Evolutionary conservation across 768 basidiomycete species (phyloP).

Genomic region (Suillus plorans): DNA sequence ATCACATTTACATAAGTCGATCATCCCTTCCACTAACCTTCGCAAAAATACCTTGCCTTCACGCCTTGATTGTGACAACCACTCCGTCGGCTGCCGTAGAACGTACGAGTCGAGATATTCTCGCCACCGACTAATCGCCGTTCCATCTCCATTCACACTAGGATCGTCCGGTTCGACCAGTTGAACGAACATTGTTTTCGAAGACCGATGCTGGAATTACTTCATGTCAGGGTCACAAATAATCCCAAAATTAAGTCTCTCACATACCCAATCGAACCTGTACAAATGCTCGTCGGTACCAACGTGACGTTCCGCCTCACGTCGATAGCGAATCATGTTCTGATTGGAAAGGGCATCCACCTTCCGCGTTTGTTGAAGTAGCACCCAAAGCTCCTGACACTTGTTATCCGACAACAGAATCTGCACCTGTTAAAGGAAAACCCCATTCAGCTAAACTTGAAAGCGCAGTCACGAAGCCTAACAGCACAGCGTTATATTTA

Average conservation of each 20-base stretch:
- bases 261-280: constrained; percentile 75
- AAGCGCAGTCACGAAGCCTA: not conserved
- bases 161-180: constrained; percentile 64
- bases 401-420: constrained; percentile 81
- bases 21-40: constrained; percentile 43
- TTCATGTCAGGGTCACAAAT: constrained; percentile 6
- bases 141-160: constrained; percentile 56
- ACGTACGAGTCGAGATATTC: constrained; percentile 76
- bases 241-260: constrained; percentile 12
- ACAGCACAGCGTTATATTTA: constrained; percentile 32
- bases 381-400: constrained; percentile 80
- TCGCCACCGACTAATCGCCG: constrained; percentile 58
- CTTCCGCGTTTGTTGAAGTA: constrained; percentile 65
- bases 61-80: constrained; percentile 47
- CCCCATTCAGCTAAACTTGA: constrained; percentile 1
- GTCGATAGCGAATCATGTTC: constrained; percentile 74
- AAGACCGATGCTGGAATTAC: constrained; percentile 48
- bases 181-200: constrained; percentile 58
- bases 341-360: constrained; percentile 54
- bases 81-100: constrained; percentile 69
- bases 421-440: constrained; percentile 63
- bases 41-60: constrained; percentile 52
- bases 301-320: constrained; percentile 75
- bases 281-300: constrained; percentile 77
- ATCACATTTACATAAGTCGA: constrained; percentile 11